These are phyloP conservation scores for Nematodospora valgi DNA, from an alignment of 805 yeast species.

Conservation along the genomic window DNA sequence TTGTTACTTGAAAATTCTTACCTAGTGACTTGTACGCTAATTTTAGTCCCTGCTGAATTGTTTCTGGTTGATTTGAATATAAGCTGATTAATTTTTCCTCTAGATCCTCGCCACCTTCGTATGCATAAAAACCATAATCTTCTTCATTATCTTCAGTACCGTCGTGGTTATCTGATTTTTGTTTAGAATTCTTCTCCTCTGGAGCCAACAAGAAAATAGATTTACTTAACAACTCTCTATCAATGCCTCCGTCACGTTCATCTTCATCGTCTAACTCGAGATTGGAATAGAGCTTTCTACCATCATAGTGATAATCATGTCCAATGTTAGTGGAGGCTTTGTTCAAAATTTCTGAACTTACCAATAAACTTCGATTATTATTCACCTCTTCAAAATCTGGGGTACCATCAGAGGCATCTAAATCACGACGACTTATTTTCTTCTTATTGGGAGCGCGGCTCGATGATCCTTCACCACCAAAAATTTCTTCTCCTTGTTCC, in stretches of 20 bases:
- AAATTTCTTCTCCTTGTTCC: conserved; percentile 73
- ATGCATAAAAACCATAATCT: conserved; percentile 12
- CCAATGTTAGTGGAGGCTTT: conserved; percentile 1
- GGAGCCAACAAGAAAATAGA: conserved; percentile 23
- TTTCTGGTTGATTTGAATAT: conserved; percentile 81
- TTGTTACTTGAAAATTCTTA: conserved; percentile 62
- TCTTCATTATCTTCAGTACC: conserved; percentile 19
- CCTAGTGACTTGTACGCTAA: conserved; percentile 75
- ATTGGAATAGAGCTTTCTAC: conserved; percentile 25
- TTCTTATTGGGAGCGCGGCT: conserved; percentile 5
- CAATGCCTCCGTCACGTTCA: conserved; percentile 15
- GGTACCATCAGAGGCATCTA: conserved; percentile 4
- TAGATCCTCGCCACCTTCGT: conserved; percentile 23
- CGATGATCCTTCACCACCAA: conserved; percentile 65
- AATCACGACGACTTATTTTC: conserved; percentile 6
- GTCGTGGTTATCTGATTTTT: conserved; percentile 10
- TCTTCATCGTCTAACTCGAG: conserved; percentile 30
- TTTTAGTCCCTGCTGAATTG: conserved; percentile 65
- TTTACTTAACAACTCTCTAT: conserved; percentile 14
- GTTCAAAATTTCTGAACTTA: conserved; percentile 8
- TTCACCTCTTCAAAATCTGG: background rate
- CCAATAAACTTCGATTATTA: background rate
- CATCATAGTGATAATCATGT: conserved; percentile 16
- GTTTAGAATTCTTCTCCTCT: conserved; percentile 1
- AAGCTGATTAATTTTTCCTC: conserved; percentile 53